Base-by-base conservation (phyloP, 805 yeast genomes). In the Candida tallmaniae region DNA sequence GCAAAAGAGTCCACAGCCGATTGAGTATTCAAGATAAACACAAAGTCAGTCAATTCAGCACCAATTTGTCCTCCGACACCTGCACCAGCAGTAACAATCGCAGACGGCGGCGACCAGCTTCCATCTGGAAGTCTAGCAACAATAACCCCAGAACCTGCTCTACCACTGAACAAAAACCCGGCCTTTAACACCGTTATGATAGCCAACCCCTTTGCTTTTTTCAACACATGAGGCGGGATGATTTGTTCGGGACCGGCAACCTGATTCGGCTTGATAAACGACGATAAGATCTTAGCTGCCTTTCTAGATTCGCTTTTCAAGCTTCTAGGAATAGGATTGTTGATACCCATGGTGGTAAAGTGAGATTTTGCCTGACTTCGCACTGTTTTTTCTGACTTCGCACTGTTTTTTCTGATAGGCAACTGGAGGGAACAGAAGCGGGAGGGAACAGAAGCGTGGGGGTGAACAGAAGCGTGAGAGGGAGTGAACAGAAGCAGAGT, bases 31-130 rank as follows among this genome's bases (percentile, higher is more conserved):
- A 90, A 72, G 40, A 93, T 89, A 56, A 90, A 90, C 19, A 90
- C 96, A 54, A 90, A 90, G 65, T 90, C 97, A 2, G 98, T 90
- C 51, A 90, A 67, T 57, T 90, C 98, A 6, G 96, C 89, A 27
- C 98, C 98, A 45, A 93, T 76, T 65, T 88, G 94, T 28, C 98
- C 98, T 40, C 98, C 98, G 5, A 93, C 97, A 52, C 98, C 97
- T 4, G 97, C 97, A 49, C 97, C 98, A 3, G 95, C 97, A 15
- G 97, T 85, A 34, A 78, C 81, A 45, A 93, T 82, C 7, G 97
- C 98, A 2, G 95, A 81, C 1, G 98, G 98, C 3, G 97, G 95
- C 10, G 97, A 88, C 98, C 98, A 90, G 0, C 83, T 62, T 1
- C 97, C 97, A 60, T 93, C 97, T 2, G 94, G 94, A 32, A 93